Conservation (phyloP, 345 rosid species). For the Excoecaria agallocha region DNA sequence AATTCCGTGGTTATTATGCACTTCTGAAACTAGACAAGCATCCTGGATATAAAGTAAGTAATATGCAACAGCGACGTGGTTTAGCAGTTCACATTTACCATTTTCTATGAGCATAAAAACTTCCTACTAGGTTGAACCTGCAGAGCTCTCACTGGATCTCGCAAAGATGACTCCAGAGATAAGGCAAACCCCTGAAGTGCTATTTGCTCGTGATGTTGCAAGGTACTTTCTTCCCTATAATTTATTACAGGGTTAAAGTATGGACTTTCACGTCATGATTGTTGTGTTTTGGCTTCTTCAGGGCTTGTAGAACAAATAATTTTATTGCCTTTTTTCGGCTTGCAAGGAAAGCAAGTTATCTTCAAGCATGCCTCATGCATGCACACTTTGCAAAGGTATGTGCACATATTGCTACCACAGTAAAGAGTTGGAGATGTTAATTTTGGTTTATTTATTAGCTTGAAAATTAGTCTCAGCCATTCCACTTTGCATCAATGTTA, state of each 20-base stretch:
- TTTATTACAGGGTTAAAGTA: constrained; percentile 17
- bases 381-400: constrained; percentile 94
- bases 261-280: constrained; percentile 31
- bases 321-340: constrained; percentile 87
- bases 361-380: constrained; percentile 98
- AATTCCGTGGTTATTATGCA: constrained; percentile 97
- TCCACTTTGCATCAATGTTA: not conserved
- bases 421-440: not conserved
- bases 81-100: constrained; percentile 19
- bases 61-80: constrained; percentile 16
- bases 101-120: constrained; percentile 21
- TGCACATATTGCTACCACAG: constrained; percentile 12
- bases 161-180: constrained; percentile 98
- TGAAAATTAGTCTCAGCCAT: not conserved
- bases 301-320: constrained; percentile 92
- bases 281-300: constrained; percentile 38
- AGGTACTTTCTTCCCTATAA: constrained; percentile 46
- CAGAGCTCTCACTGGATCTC: constrained; percentile 94
- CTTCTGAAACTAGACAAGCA: constrained; percentile 99
- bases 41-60: constrained; percentile 92
- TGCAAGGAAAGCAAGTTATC: constrained; percentile 83
- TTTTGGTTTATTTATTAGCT: not conserved
- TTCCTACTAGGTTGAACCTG: constrained; percentile 85
- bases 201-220: constrained; percentile 89
- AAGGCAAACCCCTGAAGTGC: constrained; percentile 83